Base-by-base conservation (phyloP, 768 basidiomycete species). In the Butyriboletus loyo region DNA sequence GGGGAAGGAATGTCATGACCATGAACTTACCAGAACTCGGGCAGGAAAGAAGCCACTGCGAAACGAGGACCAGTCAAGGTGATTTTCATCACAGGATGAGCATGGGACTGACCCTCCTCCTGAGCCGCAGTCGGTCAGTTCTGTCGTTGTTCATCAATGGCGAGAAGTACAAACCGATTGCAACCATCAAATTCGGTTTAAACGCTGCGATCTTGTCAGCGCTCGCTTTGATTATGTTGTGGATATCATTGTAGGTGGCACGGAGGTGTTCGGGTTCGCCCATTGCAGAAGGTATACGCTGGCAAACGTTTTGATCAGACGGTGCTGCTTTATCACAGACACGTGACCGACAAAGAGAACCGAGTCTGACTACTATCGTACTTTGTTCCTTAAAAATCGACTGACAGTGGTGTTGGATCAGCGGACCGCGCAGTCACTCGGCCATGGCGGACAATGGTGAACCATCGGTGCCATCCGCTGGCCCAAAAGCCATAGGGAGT, bases 41-140 rank as follows among this genome's bases (percentile, higher is more conserved):
- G 95, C 95, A 45, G 95, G 95, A 73, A 98, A 94, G 75, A 96
- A 98, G 27, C 96, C 95, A 39, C 92, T 92, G 68, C 46, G 52
- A 44, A 44, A 48, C 49, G 47, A 60, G 58, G 56, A 50, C 37
- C 36, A 31, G 25, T 64, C 46, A 55, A 43, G 25, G 46, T 43
- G 43, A 54, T 50, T 50, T 52, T 45, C n/a, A 56, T 24, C 22
- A 51, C 50, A 63, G 38, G 27, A 56, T 24, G 51, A 52, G 24
- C 50, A 47, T 14, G 35, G 42, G 25, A 83, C 86, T 76, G 57
- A 91, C 91, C 89, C 89, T 79, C 90, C 89, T 60, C 89, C 87
- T 90, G 62, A 32, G 53, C n/a, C 42, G 36, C 25, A 7, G 40
- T 27, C 28, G 21, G 49, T 55, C 34, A 52, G 46, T 36, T n/a